phyloP scores from a whole-genome alignment of 768 basidiomycete species.

The Leucogyrophana mollusca region DNA sequence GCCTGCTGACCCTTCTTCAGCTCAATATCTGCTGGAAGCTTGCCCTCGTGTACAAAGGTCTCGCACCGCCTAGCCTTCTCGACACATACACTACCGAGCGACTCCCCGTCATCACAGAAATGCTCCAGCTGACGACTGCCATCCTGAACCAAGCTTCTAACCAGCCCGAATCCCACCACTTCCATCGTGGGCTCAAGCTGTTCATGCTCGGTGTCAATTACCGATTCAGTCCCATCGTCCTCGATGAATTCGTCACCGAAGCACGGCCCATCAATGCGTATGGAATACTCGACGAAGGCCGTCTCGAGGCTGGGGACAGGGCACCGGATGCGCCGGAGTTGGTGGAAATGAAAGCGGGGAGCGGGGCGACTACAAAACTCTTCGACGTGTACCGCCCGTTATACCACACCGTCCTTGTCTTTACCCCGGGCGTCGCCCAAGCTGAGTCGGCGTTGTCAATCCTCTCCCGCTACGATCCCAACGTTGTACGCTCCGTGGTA shows the following conservation, averaged over 20 bases:
- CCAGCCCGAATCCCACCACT: too few relatives aligned
- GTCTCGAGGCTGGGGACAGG: constrained; percentile 20
- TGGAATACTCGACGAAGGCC: neutral
- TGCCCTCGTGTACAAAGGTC: constrained; percentile 21
- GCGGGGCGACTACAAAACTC: constrained; percentile 6
- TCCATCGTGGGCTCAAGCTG: neutral
- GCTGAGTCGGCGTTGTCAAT: neutral
- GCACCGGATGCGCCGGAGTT: constrained; percentile 24
- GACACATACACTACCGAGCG: constrained; percentile 27
- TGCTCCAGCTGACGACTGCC: constrained; percentile 20
- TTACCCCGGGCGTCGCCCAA: constrained; percentile 15
- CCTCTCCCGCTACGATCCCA: neutral
- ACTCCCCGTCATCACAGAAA: constrained; percentile 27
- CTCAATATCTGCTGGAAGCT: constrained; percentile 32
- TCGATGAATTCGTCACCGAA: constrained; percentile 13
- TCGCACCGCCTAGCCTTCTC: constrained; percentile 17
- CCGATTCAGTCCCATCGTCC: constrained; percentile 23
- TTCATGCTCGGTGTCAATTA: constrained; percentile 27
- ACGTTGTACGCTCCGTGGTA: neutral
- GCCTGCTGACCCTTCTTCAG: neutral
- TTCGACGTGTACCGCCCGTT: constrained; percentile 10
- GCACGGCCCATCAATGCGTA: constrained; percentile 1
- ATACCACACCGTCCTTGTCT: constrained; percentile 42
- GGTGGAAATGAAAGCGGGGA: constrained; percentile 3
- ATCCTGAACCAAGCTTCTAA: constrained; percentile 7